Evolutionary conservation across 2,329 filamentous ascomycete genomes (phyloP).

Genomic region (Arthrocladium fulminans): DNA sequence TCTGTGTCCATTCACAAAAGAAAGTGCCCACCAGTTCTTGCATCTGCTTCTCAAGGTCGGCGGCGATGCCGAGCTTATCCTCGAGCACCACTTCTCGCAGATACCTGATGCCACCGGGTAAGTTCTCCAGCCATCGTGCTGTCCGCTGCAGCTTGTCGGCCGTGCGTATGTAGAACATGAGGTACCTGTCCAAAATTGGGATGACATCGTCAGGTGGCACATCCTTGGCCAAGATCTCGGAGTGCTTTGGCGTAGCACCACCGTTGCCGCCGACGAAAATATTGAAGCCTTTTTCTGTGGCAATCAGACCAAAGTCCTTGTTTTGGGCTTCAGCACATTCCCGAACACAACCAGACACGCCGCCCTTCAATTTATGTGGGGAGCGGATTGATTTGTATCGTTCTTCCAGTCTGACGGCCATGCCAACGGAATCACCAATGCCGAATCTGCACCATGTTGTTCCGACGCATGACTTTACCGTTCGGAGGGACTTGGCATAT

Average conservation of each 20-base stretch:
- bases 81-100: slow-evolving; percentile 73
- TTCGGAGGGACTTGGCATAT: slow-evolving; percentile 79
- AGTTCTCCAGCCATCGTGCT: slow-evolving; percentile 74
- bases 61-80: slow-evolving; percentile 77
- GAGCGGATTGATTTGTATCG: slow-evolving; percentile 84
- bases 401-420: slow-evolving; percentile 80
- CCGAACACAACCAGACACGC: slow-evolving; percentile 81
- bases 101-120: slow-evolving; percentile 77
- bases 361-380: slow-evolving; percentile 86
- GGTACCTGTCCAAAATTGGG: slow-evolving; percentile 75
- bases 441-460: slow-evolving; percentile 87
- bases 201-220: slow-evolving; percentile 74
- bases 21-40: slow-evolving; percentile 70
- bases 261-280: slow-evolving; percentile 86
- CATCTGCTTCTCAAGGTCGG: slow-evolving; percentile 81
- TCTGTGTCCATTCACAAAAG: slow-evolving; percentile 89
- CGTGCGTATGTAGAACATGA: slow-evolving; percentile 90
- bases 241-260: slow-evolving; percentile 73
- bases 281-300: slow-evolving; percentile 88
- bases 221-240: slow-evolving; percentile 76
- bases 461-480: slow-evolving; percentile 81
- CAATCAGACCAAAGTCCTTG: slow-evolving; percentile 89
- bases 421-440: slow-evolving; percentile 80
- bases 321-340: slow-evolving; percentile 89
- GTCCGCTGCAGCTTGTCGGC: slow-evolving; percentile 85